Percentiles rank a stretch among this genome's conserved stretches.
These are phyloP conservation scores for Neurospora sp. DNA, from an alignment of 2,329 filamentous ascomycete species.

Conservation along the genomic window DNA sequence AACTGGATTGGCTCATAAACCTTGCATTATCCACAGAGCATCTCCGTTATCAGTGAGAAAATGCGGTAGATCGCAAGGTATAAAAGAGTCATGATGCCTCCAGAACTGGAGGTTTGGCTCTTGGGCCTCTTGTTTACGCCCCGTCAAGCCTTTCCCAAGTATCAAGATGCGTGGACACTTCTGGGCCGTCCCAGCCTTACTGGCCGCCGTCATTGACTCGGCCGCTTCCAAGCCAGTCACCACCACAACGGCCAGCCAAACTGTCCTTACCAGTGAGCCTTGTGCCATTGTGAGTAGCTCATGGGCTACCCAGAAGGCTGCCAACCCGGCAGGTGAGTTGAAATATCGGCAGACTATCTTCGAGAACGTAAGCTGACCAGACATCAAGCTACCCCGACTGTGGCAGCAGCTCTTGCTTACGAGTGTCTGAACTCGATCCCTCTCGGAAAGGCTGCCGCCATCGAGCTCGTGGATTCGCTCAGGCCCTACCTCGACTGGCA, in stretches of 20 bases:
- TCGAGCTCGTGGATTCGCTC: constrained; percentile 29
- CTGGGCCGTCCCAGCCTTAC: constrained; percentile 4
- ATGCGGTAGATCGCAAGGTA: no score
- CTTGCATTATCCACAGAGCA: no score
- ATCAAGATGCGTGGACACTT: constrained; percentile 4
- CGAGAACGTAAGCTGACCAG: neutral
- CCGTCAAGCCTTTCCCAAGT: neutral
- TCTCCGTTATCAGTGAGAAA: no score
- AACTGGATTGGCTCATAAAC: no score
- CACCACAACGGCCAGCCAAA: constrained; percentile 5
- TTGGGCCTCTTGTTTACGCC: neutral
- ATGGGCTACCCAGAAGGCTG: constrained; percentile 9
- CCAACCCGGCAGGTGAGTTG: neutral
- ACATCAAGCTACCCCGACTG: constrained; percentile 11
- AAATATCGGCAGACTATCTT: neutral
- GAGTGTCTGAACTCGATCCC: constrained; percentile 33
- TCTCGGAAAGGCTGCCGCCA: constrained; percentile 27
- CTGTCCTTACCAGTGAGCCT: constrained; percentile 9
- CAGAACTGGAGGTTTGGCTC: neutral
- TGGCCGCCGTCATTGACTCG: constrained; percentile 3
- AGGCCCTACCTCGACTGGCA: constrained; percentile 29
- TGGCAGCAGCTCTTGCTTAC: constrained; percentile 29
- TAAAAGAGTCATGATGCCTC: neutral
- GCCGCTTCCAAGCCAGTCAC: constrained; percentile 13
- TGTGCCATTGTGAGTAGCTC: constrained; percentile 12